Evolutionary conservation across 352 stramenopile species (phyloP), one percentile per base, ranked within the genome.

Genomic region (Phytophthora foliorum): DNA sequence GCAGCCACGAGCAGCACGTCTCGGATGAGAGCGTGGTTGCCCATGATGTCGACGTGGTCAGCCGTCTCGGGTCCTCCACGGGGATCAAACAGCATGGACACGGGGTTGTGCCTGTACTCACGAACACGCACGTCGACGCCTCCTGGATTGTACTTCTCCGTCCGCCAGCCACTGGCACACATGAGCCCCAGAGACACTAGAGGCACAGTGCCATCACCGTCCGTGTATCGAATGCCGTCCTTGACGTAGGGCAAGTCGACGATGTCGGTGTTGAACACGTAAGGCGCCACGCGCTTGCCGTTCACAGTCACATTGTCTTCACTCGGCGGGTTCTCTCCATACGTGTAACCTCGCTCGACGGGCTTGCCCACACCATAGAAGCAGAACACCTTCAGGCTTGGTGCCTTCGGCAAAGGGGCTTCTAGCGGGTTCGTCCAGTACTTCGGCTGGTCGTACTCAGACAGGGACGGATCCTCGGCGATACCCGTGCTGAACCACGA

Each of bases 31-130:
- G 88, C 89, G 56, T 97, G 78, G 79, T 98, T 98, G 36, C 95
- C 95, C 78, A 99, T 91, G 69, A 99, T 98, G 61, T 98, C 95
- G 4, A 98, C 93, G 81, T 99, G 96, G 57, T 98, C 95, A 19
- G 89, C 87, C 6, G 87, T 94, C 57, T 81, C 80, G 1, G 87
- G 87, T 2, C 87, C 87, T 11, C 87, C 87, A 29, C 87, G 85
- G 14, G 87, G 52, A 49, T 94, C 87, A 51, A 78, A 91, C 38
- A 94, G 61, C 52, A 94, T 79, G 27, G 87, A 92, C 57, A 94
- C 84, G 6, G 87, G 87, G 46, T 92, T 80, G 66, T 94, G 87
- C 41, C 72, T 67, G 63, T 87, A 90, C 73, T 94, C 86, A 72
- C 64, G 95, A 67, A 91, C 92, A 75, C 67, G 91, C 8, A 98